These are phyloP conservation scores for Pulveroboletus sp. DNA, from an alignment of 768 basidiomycete genomes.

Conservation along the genomic window DNA sequence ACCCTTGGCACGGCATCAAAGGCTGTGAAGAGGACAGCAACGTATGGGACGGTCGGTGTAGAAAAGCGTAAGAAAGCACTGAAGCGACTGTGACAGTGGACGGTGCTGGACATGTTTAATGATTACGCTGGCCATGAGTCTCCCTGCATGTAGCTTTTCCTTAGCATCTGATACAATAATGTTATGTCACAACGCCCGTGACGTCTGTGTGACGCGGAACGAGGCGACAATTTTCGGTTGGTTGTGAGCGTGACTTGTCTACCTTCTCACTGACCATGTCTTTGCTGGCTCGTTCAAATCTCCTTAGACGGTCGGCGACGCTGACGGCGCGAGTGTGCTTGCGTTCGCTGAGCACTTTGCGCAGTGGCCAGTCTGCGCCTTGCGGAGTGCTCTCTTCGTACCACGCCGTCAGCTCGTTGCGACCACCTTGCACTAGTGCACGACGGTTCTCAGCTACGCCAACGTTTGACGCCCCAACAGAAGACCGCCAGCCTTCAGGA, in stretches of 20 bases:
- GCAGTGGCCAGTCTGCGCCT: neutral
- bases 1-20: conserved; percentile 44
- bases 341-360: conserved; percentile 16
- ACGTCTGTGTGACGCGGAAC: conserved; percentile 18
- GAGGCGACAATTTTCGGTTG: conserved; percentile 13
- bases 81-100: conserved; percentile 56
- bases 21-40: conserved; percentile 61
- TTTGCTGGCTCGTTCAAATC: conserved; percentile 16
- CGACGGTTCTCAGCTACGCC: conserved; percentile 21
- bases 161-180: neutral
- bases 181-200: conserved; percentile 18
- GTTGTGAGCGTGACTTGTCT: neutral
- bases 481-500: conserved; percentile 27
- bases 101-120: conserved; percentile 1
- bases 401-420: too few relatives aligned
- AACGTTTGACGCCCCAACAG: conserved; percentile 3
- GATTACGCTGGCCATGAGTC: conserved; percentile 2
- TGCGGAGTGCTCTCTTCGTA: too few relatives aligned
- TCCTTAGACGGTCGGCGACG: conserved; percentile 7
- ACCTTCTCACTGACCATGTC: conserved; percentile 14
- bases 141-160: neutral
- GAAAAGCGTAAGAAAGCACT: conserved; percentile 90
- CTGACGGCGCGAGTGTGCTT: conserved; percentile 7
- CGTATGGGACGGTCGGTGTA: conserved; percentile 52
- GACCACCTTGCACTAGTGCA: neutral